These are phyloP conservation scores for Wickerhamia fluorescens DNA, from an alignment of 805 yeast genomes.

Conservation along the genomic window DNA sequence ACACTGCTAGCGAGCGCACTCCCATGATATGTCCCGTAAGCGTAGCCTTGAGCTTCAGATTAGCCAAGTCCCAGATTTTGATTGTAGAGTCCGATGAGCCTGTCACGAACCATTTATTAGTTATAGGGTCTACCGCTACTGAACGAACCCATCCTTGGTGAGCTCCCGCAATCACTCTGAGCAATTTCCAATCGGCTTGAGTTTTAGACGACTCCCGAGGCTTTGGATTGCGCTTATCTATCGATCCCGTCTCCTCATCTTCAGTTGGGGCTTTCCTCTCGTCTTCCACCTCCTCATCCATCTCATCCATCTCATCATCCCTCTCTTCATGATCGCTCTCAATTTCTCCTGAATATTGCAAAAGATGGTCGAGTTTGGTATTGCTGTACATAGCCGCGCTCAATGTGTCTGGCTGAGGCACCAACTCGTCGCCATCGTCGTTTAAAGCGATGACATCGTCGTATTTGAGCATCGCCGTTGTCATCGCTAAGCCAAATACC, in stretches of 20 bases:
- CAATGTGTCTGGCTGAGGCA: constrained; percentile 23
- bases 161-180: constrained; percentile 68
- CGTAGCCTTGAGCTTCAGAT: constrained; percentile 62
- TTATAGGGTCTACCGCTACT: constrained; percentile 71
- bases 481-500: too few species aligned
- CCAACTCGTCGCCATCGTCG: constrained; percentile 3
- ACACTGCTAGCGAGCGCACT: constrained; percentile 68
- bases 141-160: constrained; percentile 91
- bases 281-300: constrained; percentile 1
- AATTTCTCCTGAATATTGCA: constrained; percentile 3
- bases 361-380: constrained; percentile 18
- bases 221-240: constrained; percentile 1
- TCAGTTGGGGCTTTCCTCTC: constrained; percentile 1
- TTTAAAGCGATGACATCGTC: too few species aligned
- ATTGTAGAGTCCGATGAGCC: constrained; percentile 88
- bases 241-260: constrained; percentile 1
- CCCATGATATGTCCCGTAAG: constrained; percentile 90
- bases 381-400: constrained; percentile 26
- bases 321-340: not conserved
- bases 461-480: too few species aligned
- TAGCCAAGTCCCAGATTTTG: constrained; percentile 84
- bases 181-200: constrained; percentile 62
- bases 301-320: not conserved
- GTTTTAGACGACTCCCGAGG: not conserved
- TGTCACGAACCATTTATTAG: constrained; percentile 84